These are phyloP conservation scores for Hordeum vulgare DNA, from an alignment of 176 grass and related monocot species.

Conservation along the genomic window MorexV3_pseudomolecules_assembly NC_058524.1:630330784-630331283, in stretches of 20 bases:
- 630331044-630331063: not conserved
- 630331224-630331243: conserved; percentile 58
- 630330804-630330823: conserved; percentile 84
- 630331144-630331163: conserved; percentile 79
- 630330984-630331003: not conserved
- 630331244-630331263: conserved; percentile 50
- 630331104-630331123: not conserved
- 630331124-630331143: conserved; percentile 59
- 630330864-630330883: not conserved
- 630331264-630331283: conserved; percentile 68
- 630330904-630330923: not conserved
- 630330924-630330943: not conserved
- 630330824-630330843: not conserved
- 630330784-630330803: conserved; percentile 86
- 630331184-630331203: conserved; percentile 69
- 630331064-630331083: conserved; percentile 8
- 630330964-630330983: not conserved
- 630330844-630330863: conserved; percentile 32
- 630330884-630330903: not conserved
- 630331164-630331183: conserved; percentile 79
- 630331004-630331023: not conserved
- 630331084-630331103: not conserved
- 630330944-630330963: conserved; percentile 8
- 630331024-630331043: not conserved
- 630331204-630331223: conserved; percentile 26